These are phyloP conservation scores for Puccinia horiana DNA, from an alignment of 1,284 basidiomycete species.

Conservation along the genomic window DNA sequence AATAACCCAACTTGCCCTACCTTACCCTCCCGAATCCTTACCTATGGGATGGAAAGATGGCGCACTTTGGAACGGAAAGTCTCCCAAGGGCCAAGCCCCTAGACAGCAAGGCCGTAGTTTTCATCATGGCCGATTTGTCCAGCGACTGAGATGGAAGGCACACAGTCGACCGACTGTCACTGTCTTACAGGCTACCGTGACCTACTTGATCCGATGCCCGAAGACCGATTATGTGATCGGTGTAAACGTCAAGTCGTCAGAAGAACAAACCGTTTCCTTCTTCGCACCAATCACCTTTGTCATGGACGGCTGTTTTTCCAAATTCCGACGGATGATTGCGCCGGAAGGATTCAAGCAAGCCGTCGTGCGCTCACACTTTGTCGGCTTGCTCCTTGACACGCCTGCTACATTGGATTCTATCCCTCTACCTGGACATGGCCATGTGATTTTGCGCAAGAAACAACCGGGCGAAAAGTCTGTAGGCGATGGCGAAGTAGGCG, in stretches of 20 bases:
- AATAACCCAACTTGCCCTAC: slow-evolving; percentile 17
- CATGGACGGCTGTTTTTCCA: slow-evolving; percentile 93
- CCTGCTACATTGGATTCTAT: slow-evolving; percentile 65
- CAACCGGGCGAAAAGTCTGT: neutral
- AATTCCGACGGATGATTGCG: slow-evolving; percentile 60
- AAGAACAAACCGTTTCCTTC: slow-evolving; percentile 53
- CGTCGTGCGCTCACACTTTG: slow-evolving; percentile 73
- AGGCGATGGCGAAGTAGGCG: slow-evolving; percentile 35
- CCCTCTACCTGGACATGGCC: slow-evolving; percentile 81
- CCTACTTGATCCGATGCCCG: slow-evolving; percentile 68
- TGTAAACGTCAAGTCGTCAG: slow-evolving; percentile 64
- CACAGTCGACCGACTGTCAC: slow-evolving; percentile 63
- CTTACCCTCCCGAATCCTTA: slow-evolving; percentile 31
- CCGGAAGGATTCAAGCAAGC: slow-evolving; percentile 62
- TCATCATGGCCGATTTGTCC: slow-evolving; percentile 92
- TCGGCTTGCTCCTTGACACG: slow-evolving; percentile 72
- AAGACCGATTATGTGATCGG: slow-evolving; percentile 67
- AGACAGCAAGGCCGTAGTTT: slow-evolving; percentile 71
- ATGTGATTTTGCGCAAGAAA: slow-evolving; percentile 63
- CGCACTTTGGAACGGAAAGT: slow-evolving; percentile 47
- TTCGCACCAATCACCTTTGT: slow-evolving; percentile 79
- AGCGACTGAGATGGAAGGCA: slow-evolving; percentile 69
- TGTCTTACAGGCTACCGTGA: slow-evolving; percentile 77
- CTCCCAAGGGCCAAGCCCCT: slow-evolving; percentile 53
- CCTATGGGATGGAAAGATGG: slow-evolving; percentile 37